These are phyloP conservation scores for Solanum chiquidenum DNA, from an alignment of 257 asterid species.

Conservation along the genomic window DNA sequence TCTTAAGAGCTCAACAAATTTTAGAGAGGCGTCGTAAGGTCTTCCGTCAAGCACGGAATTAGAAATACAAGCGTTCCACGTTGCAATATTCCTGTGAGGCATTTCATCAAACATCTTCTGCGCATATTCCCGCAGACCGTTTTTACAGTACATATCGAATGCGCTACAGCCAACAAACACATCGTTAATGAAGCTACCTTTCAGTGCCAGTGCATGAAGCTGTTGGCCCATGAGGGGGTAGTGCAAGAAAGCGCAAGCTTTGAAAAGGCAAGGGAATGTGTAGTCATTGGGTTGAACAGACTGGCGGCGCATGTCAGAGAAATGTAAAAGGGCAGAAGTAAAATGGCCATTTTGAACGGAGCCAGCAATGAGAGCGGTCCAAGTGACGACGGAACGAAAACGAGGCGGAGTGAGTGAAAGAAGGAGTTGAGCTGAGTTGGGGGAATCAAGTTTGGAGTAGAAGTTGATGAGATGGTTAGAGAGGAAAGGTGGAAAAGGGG, in stretches of 20 bases:
- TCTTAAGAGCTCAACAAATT: slow-evolving; percentile 40
- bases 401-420: slow-evolving; percentile 38
- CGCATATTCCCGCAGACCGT: slow-evolving; percentile 28
- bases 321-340: slow-evolving; percentile 34
- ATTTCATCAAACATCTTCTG: slow-evolving; percentile 65
- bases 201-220: slow-evolving; percentile 56
- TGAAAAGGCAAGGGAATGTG: slow-evolving; percentile 80
- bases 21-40: slow-evolving; percentile 31
- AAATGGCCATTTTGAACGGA: slow-evolving; percentile 67
- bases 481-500: slow-evolving; percentile 44
- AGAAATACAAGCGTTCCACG: slow-evolving; percentile 77
- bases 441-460: slow-evolving; percentile 77
- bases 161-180: slow-evolving; percentile 80
- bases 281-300: slow-evolving; percentile 66
- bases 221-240: slow-evolving; percentile 46
- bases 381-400: slow-evolving; percentile 81
- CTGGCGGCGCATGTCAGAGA: slow-evolving; percentile 52
- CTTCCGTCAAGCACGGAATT: slow-evolving; percentile 52
- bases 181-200: slow-evolving; percentile 30
- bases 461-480: slow-evolving; percentile 73
- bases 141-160: slow-evolving; percentile 64
- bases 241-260: slow-evolving; percentile 47
- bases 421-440: slow-evolving; percentile 40
- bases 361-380: slow-evolving; percentile 85
- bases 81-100: slow-evolving; percentile 55